phyloP scores from a whole-genome alignment of 129 eudicot genomes.

The Dittrichia graveolens region DNA sequence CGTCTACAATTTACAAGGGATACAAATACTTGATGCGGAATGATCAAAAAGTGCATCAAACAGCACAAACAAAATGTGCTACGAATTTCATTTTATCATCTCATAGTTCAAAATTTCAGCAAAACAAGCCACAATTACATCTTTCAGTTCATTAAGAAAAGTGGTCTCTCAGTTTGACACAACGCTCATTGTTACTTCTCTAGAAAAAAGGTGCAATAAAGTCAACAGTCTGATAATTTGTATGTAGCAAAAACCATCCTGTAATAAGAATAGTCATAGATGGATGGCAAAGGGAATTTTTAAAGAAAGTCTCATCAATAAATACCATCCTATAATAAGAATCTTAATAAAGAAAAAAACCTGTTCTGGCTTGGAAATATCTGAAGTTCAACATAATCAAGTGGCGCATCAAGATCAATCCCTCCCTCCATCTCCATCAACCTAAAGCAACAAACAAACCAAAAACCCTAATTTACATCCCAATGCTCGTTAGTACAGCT shows the following conservation, averaged over 20 bases:
- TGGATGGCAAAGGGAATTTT: background rate
- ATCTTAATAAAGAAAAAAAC: slow-evolving; percentile 32
- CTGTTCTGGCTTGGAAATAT: slow-evolving; percentile 75
- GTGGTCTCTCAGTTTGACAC: background rate
- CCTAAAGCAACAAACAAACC: slow-evolving; percentile 37
- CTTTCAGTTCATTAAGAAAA: slow-evolving; percentile 10
- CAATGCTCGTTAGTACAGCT: background rate
- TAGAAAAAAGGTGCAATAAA: slow-evolving; percentile 7
- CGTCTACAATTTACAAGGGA: no score
- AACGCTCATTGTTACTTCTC: background rate
- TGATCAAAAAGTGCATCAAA: no score
- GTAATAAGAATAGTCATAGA: background rate
- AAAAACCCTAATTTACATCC: slow-evolving; percentile 23
- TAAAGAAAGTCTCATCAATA: slow-evolving; percentile 7
- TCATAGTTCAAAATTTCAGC: slow-evolving; percentile 3
- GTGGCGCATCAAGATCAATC: slow-evolving; percentile 61
- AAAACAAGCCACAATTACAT: slow-evolving; percentile 21
- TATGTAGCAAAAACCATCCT: background rate
- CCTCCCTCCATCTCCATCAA: slow-evolving; percentile 56
- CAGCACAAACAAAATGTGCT: no score
- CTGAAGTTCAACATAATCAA: slow-evolving; percentile 70
- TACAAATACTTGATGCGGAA: no score
- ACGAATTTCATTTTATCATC: background rate
- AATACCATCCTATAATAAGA: background rate
- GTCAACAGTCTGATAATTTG: slow-evolving; percentile 4